phyloP scores from a whole-genome alignment of 2,329 filamentous ascomycete species.

The Balansia obtecta region DNA sequence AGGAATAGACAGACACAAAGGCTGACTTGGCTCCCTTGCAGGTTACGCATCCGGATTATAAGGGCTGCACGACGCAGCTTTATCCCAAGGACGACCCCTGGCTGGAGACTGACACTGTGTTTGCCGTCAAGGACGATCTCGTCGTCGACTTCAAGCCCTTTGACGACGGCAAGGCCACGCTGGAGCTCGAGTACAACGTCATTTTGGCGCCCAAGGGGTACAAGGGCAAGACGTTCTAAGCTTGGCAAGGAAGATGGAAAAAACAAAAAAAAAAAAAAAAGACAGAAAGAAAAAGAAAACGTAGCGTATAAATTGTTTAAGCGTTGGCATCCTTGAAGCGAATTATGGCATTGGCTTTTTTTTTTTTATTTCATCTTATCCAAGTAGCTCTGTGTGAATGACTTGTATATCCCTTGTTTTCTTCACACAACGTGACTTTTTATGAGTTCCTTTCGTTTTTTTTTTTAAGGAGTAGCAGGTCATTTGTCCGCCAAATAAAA shows the following conservation, averaged over 20 bases:
- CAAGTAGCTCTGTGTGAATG: too few relatives aligned
- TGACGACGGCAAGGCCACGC: constrained; percentile 22
- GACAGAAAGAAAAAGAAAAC: neutral
- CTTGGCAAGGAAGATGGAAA: neutral
- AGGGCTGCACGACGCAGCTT: constrained; percentile 62
- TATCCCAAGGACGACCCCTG: constrained; percentile 59
- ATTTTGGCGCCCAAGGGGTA: constrained; percentile 31
- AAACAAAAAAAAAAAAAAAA: neutral
- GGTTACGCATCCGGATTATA: constrained; percentile 51
- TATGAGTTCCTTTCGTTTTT: too few relatives aligned
- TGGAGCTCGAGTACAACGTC: constrained; percentile 31
- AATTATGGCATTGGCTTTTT: neutral
- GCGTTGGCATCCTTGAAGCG: too few relatives aligned
- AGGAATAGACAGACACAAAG: too few relatives aligned
- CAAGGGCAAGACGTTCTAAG: constrained; percentile 22
- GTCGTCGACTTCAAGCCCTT: constrained; percentile 37
- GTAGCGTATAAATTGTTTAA: neutral
- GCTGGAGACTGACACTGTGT: constrained; percentile 35
- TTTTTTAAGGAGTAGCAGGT: too few relatives aligned
- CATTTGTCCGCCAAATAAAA: too few relatives aligned
- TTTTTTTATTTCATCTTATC: too few relatives aligned
- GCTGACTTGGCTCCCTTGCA: constrained; percentile 8
- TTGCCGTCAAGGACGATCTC: constrained; percentile 41
- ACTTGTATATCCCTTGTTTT: neutral
- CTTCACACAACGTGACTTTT: neutral